phyloP scores from a whole-genome alignment of 192 early-diverging fungal species.

The Gonapodya sp. region DNA sequence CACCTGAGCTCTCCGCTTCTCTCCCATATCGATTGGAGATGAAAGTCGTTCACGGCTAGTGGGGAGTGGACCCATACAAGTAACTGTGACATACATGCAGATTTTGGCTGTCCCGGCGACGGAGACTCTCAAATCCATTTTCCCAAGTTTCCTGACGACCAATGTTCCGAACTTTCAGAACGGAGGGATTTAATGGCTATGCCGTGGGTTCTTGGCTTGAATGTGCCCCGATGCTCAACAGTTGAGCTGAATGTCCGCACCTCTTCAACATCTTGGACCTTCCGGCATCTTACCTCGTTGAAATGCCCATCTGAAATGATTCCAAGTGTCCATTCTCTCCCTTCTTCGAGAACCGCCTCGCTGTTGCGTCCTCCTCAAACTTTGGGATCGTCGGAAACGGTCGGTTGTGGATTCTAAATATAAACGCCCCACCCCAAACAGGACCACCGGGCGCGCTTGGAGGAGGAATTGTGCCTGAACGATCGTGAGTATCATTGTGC shows the following conservation, averaged over 20 bases:
- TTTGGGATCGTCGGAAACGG: slow-evolving; percentile 98
- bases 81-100: too few species aligned
- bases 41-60: too few species aligned
- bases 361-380: slow-evolving; percentile 82
- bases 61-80: too few species aligned
- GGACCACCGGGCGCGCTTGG: background rate
- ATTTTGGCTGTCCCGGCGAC: too few species aligned
- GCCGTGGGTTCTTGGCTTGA: slow-evolving; percentile 38
- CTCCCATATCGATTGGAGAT: too few species aligned
- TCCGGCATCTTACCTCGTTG: slow-evolving; percentile 13
- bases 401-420: slow-evolving; percentile 63
- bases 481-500: background rate
- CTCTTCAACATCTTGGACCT: slow-evolving; percentile 13
- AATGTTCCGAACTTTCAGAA: slow-evolving; percentile 42
- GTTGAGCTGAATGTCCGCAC: background rate
- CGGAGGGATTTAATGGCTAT: slow-evolving; percentile 81
- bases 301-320: slow-evolving; percentile 7
- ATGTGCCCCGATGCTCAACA: background rate
- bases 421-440: background rate
- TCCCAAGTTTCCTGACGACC: too few species aligned
- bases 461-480: background rate
- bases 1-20: background rate
- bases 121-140: too few species aligned
- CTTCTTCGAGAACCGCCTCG: slow-evolving; percentile 81
- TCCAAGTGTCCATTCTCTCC: slow-evolving; percentile 83